phyloP scores from a whole-genome alignment of 345 rosid species.

The Iberis pinnata region DNA sequence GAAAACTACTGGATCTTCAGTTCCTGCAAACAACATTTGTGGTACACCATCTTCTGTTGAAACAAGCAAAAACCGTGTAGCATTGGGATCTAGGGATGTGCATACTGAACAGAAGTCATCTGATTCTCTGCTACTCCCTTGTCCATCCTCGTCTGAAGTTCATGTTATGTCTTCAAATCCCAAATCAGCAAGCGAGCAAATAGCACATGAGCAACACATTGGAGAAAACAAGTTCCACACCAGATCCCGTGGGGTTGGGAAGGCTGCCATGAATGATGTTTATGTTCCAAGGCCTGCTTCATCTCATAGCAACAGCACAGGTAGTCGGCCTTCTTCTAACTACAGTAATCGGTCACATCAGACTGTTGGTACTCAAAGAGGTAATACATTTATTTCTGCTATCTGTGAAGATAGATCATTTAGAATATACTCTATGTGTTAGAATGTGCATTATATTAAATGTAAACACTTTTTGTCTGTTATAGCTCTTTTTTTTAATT shows the following conservation, averaged over 20 bases:
- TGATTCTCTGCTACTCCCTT: constrained; percentile 33
- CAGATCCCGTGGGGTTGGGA: constrained; percentile 52
- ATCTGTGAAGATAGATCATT: constrained; percentile 1
- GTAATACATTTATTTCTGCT: constrained; percentile 32
- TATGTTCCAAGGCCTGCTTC: constrained; percentile 45
- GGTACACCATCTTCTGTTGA: constrained; percentile 33
- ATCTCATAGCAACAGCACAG: constrained; percentile 49
- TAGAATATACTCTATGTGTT: background rate
- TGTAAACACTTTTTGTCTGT: background rate
- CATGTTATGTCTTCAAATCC: constrained; percentile 59
- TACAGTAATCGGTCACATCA: constrained; percentile 63
- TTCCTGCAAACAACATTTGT: constrained; percentile 32
- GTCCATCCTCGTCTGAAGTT: constrained; percentile 50
- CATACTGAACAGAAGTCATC: constrained; percentile 33
- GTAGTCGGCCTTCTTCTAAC: constrained; percentile 71
- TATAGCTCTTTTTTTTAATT: background rate
- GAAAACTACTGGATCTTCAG: constrained; percentile 36
- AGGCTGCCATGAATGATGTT: constrained; percentile 45
- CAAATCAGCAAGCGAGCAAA: constrained; percentile 44
- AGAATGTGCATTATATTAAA: background rate
- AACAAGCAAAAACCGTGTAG: constrained; percentile 34
- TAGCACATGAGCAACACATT: constrained; percentile 38
- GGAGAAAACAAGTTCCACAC: constrained; percentile 39
- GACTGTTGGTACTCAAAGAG: constrained; percentile 56
- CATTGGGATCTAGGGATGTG: constrained; percentile 40